Evolutionary conservation across 192 early-diverging fungal species (phyloP), one percentile per base, ranked within the genome.

Genomic region (Umbelopsis ramanniana): DNA sequence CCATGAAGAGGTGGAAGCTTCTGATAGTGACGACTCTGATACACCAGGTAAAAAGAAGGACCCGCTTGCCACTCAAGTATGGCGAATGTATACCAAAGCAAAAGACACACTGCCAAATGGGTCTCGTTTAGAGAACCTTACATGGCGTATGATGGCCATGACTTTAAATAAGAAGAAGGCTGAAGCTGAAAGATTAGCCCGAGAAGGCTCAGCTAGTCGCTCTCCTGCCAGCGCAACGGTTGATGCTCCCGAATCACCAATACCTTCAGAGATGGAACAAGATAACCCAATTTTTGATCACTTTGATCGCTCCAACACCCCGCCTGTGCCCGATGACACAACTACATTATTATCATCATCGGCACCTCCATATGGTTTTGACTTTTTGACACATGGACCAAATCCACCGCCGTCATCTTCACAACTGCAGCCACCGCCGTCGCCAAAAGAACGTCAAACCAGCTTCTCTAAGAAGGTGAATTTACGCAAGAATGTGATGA

Each of bases 91-190:
- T 72, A 89, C 92, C n/a, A 93, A 93, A 78, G 91, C 92, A 21
- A 94, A 93, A 76, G 88, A 91, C 53, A 88, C 89, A 5, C 74
- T 95, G 37, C 91, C 91, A 2, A 86, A 93, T 48, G 94, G 93
- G 38, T 83, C 85, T 26, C 82, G 94, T n/a, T 79, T 94, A 11
- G 94, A 95, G 77, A 95, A 95, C 79, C 72, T 94, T 70, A 88
- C 91, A 4, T 95, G 94, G 94, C 82, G 94, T 33, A 86, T 94
- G 79, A 92, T 94, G 90, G 88, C 89, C 40, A 87, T 90, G 84
- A 88, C 79, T 9, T 69, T 90, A 29, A 73, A 84, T 45, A 80
- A 83, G 52, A 78, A 74, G 52, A 75, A 81, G 52, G 67, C 53
- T 4, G 60, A 69, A 22, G 47, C 46, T 17, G 67, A 75, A 57